Conservation (phyloP, 371 early-diverging fungal genomes). For the Mucor velutinosus region DNA sequence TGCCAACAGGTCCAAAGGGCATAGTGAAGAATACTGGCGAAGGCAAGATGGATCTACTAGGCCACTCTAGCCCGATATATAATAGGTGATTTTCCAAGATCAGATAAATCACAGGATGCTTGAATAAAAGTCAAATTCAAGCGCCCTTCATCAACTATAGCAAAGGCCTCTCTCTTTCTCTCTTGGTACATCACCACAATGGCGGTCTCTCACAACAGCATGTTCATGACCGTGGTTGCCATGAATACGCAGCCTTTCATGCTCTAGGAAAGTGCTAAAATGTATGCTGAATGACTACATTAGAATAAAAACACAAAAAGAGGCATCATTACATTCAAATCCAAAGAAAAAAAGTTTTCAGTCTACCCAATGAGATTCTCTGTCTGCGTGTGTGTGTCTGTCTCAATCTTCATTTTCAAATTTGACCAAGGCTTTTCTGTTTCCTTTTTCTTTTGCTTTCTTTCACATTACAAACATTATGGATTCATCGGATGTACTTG, state of each 20-base stretch:
- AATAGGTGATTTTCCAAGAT: neutral
- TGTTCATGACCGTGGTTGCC: neutral
- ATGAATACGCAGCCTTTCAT: neutral
- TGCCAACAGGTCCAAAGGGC: too few species aligned
- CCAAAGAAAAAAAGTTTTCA: neutral
- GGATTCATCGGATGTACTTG: neutral
- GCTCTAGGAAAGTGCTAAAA: neutral
- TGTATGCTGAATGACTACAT: neutral
- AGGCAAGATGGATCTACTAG: neutral
- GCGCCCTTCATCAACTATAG: too few species aligned
- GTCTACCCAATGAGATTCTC: neutral
- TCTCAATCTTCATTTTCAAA: neutral
- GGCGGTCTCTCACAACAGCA: neutral
- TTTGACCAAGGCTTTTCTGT: neutral
- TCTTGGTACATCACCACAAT: neutral
- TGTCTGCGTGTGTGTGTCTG: neutral
- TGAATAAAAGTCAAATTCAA: neutral
- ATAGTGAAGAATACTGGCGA: neutral
- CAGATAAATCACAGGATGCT: neutral
- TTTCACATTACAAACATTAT: neutral
- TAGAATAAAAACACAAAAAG: too few species aligned
- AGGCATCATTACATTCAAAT: neutral
- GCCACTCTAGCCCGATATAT: neutral
- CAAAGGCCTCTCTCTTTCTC: neutral
- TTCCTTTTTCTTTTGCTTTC: neutral